Evolutionary conservation across 148 eudicot genomes (phyloP).

Genomic region (Fagopyrum homotropicum): DNA sequence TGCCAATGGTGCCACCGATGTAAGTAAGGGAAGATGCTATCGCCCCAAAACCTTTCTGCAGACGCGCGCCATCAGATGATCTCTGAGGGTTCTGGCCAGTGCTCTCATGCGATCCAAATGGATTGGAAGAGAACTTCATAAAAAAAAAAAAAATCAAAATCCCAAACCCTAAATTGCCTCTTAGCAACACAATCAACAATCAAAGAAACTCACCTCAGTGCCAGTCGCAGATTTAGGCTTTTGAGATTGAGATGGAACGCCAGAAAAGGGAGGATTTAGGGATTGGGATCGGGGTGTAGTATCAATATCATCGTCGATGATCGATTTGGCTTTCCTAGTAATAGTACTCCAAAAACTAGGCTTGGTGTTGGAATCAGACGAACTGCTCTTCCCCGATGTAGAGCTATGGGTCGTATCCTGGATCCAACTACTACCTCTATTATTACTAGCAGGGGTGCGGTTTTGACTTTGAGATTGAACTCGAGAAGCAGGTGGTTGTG

Average conservation of each 20-base stretch:
- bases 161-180: slow-evolving; percentile 1
- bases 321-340: slow-evolving; percentile 14
- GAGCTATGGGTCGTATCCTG: slow-evolving; percentile 5
- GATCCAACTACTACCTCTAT: slow-evolving; percentile 3
- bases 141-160: background rate
- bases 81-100: slow-evolving; percentile 12
- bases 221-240: background rate
- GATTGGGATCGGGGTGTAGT: background rate
- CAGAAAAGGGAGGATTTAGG: background rate
- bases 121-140: slow-evolving; percentile 10
- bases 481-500: slow-evolving; percentile 6
- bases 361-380: slow-evolving; percentile 4
- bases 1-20: slow-evolving; percentile 63
- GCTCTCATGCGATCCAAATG: slow-evolving; percentile 25
- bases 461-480: slow-evolving; percentile 8
- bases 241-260: background rate
- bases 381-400: background rate
- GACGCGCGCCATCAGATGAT: slow-evolving; percentile 41
- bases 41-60: slow-evolving; percentile 67
- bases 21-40: slow-evolving; percentile 58
- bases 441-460: background rate
- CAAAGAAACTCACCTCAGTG: background rate
- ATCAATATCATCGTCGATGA: slow-evolving; percentile 12
- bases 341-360: slow-evolving; percentile 14
- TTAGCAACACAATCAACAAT: slow-evolving; percentile 1